Evolutionary conservation across 257 asterid genomes (phyloP), one percentile per base, ranked within the genome.

Genomic region (Osmanthus fragrans): DNA sequence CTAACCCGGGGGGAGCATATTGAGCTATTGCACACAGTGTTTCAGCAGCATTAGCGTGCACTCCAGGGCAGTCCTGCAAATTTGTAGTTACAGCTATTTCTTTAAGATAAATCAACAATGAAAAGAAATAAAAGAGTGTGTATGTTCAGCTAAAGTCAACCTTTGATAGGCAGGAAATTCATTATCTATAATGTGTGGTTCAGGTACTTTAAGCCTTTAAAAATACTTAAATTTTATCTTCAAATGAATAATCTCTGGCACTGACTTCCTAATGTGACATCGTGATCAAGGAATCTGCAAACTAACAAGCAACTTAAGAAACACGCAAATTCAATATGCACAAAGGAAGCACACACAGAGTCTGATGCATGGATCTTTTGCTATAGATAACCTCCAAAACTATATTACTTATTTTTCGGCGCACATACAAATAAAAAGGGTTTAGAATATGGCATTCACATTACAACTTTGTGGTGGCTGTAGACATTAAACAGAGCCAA

Each of bases 21-120:
- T 94, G 85, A 77, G 90, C 87, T 78, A 87, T 87, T 12, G 96
- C 92, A 82, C 96, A 92, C 63, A 94, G 92, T 47, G 89, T 94
- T 87, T 92, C 96, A 81, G 98, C 94, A 49, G 99, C 97, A 93
- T 94, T 93, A 83, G 93, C 88, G 89, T 92, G 99, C 86, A 91
- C 96, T 86, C 90, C 96, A 65, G 97, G 92, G 77, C 82, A 90
- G 81, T 94, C 97, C 99, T 94, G 93, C 82, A 87, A 83, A 82
- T 37, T 49, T 15, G n/a, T 12, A 39, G 13, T 58, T 58, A 21
- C 3, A 23, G 16, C 27, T 51, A 58, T 58, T 21, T 58, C 66
- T 21, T n/a, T 58, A 58, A 2, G 66, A 58, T 21, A 58, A 58
- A 58, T 2, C 10, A n/a, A 2, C 30, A 58, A 13, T n/a, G 15